Conservation (phyloP, 345 rosid genomes). For the Populus alba region DNA sequence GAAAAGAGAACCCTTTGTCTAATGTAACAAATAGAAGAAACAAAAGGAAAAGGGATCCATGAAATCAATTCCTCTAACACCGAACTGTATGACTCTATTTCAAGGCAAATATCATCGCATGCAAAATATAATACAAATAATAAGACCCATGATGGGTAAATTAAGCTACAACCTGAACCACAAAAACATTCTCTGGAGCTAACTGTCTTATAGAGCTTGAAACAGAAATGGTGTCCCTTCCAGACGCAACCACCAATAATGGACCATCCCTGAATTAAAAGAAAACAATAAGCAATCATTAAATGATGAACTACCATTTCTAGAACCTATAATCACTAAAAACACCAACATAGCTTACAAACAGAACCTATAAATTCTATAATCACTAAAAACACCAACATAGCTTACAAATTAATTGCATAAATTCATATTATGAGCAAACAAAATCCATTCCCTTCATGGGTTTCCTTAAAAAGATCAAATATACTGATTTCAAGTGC, state of each 20-base stretch:
- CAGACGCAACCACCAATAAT: constrained; percentile 30
- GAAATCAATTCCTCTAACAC: not conserved
- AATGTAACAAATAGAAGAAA: not conserved
- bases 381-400: not conserved
- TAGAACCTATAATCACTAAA: not conserved
- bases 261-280: constrained; percentile 27
- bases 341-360: not conserved
- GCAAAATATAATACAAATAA: too few relatives aligned
- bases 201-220: constrained; percentile 27
- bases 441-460: too few relatives aligned
- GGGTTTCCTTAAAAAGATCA: too few relatives aligned
- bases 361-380: too few relatives aligned
- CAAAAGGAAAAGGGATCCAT: not conserved
- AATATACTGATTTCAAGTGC: too few relatives aligned
- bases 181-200: constrained; percentile 26
- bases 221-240: constrained; percentile 28
- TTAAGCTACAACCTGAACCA: constrained; percentile 24
- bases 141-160: too few relatives aligned
- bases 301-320: not conserved
- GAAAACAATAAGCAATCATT: not conserved
- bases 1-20: not conserved
- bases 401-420: not conserved
- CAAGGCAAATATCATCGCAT: too few relatives aligned
- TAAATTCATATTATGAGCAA: too few relatives aligned
- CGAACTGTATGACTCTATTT: too few relatives aligned